Percentiles rank a stretch among this genome's conserved stretches.
phyloP scores from a whole-genome alignment of 2,329 filamentous ascomycete genomes.

The Helicocarpus griseus region DNA sequence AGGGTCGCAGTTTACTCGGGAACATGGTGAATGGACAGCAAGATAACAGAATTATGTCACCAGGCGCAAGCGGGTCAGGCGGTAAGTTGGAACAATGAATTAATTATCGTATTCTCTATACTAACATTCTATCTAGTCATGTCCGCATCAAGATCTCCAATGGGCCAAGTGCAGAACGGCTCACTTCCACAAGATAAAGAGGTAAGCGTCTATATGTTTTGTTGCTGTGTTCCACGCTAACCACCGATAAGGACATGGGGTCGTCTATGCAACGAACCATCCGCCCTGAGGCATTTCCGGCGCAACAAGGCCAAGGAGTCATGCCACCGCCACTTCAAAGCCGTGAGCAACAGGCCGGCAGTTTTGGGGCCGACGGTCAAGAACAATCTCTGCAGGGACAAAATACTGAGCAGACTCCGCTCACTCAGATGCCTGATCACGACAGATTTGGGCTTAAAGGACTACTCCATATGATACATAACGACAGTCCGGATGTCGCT shows the following conservation, averaged over 20 bases:
- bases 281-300: slow-evolving; percentile 22
- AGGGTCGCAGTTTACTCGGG: slow-evolving; percentile 22
- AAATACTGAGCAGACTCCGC: slow-evolving; percentile 27
- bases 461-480: slow-evolving; percentile 48
- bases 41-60: slow-evolving; percentile 28
- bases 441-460: slow-evolving; percentile 53
- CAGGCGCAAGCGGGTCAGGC: slow-evolving; percentile 22
- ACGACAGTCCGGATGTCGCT: slow-evolving; percentile 43
- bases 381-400: slow-evolving; percentile 25
- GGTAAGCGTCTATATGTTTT: slow-evolving; percentile 12
- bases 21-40: slow-evolving; percentile 28
- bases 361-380: slow-evolving; percentile 15
- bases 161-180: slow-evolving; percentile 34
- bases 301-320: slow-evolving; percentile 20
- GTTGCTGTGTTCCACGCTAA: slow-evolving; percentile 8
- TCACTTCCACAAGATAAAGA: slow-evolving; percentile 35
- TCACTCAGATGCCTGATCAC: slow-evolving; percentile 49
- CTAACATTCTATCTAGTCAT: slow-evolving; percentile 20
- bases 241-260: slow-evolving; percentile 26
- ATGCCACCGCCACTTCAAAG: slow-evolving; percentile 21
- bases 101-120: slow-evolving; percentile 9
- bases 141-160: slow-evolving; percentile 32
- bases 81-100: slow-evolving; percentile 16
- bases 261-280: slow-evolving; percentile 20
- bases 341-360: slow-evolving; percentile 24